phyloP scores from a whole-genome alignment of 1,139 yeast species.

The Sugiyamaella novakii region DNA sequence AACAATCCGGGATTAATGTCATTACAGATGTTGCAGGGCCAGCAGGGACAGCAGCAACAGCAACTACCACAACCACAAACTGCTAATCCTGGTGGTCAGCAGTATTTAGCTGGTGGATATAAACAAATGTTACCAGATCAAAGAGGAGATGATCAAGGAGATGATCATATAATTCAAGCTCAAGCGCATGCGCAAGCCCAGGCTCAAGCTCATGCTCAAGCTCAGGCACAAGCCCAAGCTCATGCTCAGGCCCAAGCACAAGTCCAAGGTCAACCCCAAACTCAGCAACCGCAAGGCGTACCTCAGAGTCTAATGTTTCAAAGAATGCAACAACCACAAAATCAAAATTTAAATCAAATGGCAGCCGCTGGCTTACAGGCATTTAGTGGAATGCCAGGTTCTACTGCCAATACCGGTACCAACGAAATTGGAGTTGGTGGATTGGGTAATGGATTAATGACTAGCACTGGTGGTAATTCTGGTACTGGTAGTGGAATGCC shows the following conservation, averaged over 20 bases:
- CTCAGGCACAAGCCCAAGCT: conserved; percentile 16
- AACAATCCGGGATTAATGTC: conserved; percentile 11
- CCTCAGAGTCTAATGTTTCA: conserved; percentile 9
- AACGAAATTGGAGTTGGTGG: conserved; percentile 7
- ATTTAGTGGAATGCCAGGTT: conserved; percentile 11
- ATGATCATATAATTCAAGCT: conserved; percentile 11
- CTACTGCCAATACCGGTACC: not conserved
- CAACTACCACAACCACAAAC: conserved; percentile 1
- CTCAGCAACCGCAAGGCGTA: conserved; percentile 10
- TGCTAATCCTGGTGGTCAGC: not conserved
- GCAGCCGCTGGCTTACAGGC: conserved; percentile 18
- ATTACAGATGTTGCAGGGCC: conserved; percentile 13
- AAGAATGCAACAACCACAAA: conserved; percentile 8
- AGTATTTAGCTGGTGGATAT: conserved; percentile 5
- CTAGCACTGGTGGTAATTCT: not conserved
- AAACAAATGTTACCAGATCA: conserved; percentile 12
- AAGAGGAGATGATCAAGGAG: conserved; percentile 4
- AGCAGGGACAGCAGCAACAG: conserved; percentile 1
- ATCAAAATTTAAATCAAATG: conserved; percentile 11
- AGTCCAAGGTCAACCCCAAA: conserved; percentile 12
- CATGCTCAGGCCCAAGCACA: conserved; percentile 13
- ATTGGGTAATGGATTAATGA: conserved; percentile 16
- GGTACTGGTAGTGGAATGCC: conserved; percentile 1
- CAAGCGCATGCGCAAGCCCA: conserved; percentile 17
- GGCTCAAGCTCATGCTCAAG: conserved; percentile 17